These are phyloP conservation scores for Ophiostoma tasmaniense DNA, from an alignment of 2,329 filamentous ascomycete genomes.

Conservation along the genomic window DNA sequence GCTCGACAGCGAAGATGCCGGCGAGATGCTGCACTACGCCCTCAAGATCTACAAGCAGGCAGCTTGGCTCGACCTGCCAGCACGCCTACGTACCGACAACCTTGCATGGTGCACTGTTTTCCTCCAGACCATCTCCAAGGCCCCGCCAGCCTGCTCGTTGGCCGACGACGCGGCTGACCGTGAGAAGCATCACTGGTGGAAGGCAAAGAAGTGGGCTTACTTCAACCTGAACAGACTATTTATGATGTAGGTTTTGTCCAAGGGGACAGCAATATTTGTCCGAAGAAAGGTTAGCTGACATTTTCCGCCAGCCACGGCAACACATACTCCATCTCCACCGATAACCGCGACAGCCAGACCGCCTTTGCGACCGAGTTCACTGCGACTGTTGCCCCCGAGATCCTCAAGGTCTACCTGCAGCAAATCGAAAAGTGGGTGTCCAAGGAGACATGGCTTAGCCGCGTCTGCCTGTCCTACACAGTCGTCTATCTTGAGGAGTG, in stretches of 20 bases:
- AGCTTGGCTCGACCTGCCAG: constrained; percentile 85
- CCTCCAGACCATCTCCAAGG: constrained; percentile 78
- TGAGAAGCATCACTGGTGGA: constrained; percentile 97
- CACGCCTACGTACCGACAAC: constrained; percentile 69
- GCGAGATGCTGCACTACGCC: constrained; percentile 91
- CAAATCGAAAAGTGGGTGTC: constrained; percentile 98
- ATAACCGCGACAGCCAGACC: constrained; percentile 62
- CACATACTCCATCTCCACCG: constrained; percentile 65
- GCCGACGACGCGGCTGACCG: constrained; percentile 71
- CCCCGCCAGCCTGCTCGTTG: constrained; percentile 71
- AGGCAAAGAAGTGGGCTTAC: constrained; percentile 99
- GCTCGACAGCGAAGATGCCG: constrained; percentile 87
- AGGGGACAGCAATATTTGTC: background rate
- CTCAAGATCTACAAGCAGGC: constrained; percentile 98
- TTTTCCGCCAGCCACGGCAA: constrained; percentile 67
- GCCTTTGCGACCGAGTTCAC: constrained; percentile 88
- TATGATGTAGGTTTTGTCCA: constrained; percentile 56
- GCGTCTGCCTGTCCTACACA: constrained; percentile 85
- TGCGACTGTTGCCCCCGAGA: constrained; percentile 84
- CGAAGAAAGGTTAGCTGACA: background rate
- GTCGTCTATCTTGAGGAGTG: constrained; percentile 95
- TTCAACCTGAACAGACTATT: constrained; percentile 95
- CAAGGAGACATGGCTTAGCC: constrained; percentile 90
- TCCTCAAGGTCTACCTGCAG: constrained; percentile 85
- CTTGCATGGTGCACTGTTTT: constrained; percentile 96